Percentiles rank a stretch among this genome's conserved stretches.
Conservation (phyloP, 2,329 filamentous ascomycete species). For the Xylaria multiplex region DNA sequence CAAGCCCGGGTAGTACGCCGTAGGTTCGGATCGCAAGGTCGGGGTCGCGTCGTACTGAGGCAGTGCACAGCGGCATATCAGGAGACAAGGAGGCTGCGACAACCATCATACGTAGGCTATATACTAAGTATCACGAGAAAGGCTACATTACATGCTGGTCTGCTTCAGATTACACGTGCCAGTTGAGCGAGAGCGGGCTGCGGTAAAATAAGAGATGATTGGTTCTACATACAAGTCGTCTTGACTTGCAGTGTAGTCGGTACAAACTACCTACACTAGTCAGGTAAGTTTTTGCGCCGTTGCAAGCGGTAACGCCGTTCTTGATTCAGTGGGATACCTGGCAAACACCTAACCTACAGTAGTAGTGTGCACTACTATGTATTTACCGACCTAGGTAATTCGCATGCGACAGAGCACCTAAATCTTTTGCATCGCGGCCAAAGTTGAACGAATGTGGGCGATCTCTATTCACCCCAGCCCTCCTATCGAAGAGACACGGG, state of each 20-base stretch:
- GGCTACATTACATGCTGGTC: background rate
- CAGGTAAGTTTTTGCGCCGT: conserved; percentile 1
- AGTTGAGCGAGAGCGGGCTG: conserved; percentile 3
- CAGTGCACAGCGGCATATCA: conserved; percentile 6
- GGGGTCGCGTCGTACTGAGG: conserved; percentile 1
- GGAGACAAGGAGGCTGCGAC: conserved; percentile 12
- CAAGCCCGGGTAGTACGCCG: background rate
- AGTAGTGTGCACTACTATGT: background rate
- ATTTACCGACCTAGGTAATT: background rate
- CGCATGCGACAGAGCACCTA: conserved; percentile 27
- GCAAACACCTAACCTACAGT: background rate
- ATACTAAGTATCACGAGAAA: background rate
- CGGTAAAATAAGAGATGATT: background rate
- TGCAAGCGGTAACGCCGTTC: background rate
- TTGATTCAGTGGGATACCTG: background rate
- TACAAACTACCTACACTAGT: background rate
- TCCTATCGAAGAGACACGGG: background rate
- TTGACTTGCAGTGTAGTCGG: background rate
- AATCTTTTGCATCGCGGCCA: conserved; percentile 6
- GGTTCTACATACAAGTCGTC: background rate
- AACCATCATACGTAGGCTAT: conserved; percentile 17
- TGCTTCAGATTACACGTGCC: background rate
- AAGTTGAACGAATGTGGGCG: background rate
- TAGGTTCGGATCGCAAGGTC: background rate
- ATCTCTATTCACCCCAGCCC: background rate